These are phyloP conservation scores for Ophiosphaerella herpotricha DNA, from an alignment of 2,329 filamentous ascomycete species.

Conservation along the genomic window DNA sequence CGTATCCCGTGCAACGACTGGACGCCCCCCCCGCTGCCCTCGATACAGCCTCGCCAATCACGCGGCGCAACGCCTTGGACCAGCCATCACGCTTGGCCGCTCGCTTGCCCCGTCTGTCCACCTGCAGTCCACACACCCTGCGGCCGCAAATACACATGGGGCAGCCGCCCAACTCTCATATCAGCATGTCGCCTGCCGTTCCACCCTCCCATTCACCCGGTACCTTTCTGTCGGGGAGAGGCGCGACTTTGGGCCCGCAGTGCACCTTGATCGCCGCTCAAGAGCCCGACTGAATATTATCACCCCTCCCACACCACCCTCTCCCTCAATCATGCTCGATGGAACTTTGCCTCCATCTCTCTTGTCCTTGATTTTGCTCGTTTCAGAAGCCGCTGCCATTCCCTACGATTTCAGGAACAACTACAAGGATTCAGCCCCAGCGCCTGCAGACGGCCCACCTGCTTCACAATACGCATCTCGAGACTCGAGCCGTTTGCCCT, in stretches of 20 bases:
- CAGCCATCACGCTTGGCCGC: conserved; percentile 30
- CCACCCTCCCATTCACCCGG: conserved; percentile 27
- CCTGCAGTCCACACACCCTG: conserved; percentile 24
- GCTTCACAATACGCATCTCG: conserved; percentile 34
- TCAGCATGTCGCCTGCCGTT: conserved; percentile 34
- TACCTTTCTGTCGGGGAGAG: conserved; percentile 26
- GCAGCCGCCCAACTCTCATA: conserved; percentile 24
- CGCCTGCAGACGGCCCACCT: conserved; percentile 36
- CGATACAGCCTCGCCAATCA: conserved; percentile 40
- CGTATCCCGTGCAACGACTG: conserved; percentile 35
- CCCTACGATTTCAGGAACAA: conserved; percentile 33
- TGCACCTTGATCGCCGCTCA: conserved; percentile 16
- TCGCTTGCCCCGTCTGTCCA: conserved; percentile 24
- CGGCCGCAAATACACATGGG: conserved; percentile 23
- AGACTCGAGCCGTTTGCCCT: conserved; percentile 66
- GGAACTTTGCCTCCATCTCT: conserved; percentile 30
- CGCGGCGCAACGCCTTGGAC: conserved; percentile 9
- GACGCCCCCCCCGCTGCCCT: conserved; percentile 30
- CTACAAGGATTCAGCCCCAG: conserved; percentile 31
- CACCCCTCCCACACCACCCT: conserved; percentile 9
- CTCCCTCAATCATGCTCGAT: conserved; percentile 32
- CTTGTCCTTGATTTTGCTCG: conserved; percentile 32
- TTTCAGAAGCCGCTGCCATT: conserved; percentile 26
- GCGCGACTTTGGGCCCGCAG: conserved; percentile 12
- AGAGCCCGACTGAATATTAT: conserved; percentile 8